phyloP scores from a whole-genome alignment of 768 basidiomycete species.

The Panaeolus cyanescens region DNA sequence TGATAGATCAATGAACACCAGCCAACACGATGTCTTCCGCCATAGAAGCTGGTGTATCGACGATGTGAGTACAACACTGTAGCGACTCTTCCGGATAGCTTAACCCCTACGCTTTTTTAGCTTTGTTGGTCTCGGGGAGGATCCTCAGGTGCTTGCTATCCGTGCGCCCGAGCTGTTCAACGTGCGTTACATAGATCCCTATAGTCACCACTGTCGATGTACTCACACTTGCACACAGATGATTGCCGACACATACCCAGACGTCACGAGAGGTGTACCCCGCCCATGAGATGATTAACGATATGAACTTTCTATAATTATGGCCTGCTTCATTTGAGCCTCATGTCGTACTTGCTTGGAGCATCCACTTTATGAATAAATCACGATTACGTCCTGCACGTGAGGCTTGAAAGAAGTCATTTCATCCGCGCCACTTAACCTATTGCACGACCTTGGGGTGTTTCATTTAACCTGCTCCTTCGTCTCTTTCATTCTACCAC shows the following conservation, averaged over 20 bases:
- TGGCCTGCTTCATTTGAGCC: background rate
- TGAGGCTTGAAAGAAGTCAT: background rate
- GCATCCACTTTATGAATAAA: background rate
- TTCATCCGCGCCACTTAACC: background rate
- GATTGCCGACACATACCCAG: slow-evolving; percentile 68
- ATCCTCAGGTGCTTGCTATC: slow-evolving; percentile 74
- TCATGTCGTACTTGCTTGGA: too few relatives aligned
- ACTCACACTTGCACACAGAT: slow-evolving; percentile 38
- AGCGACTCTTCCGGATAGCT: background rate
- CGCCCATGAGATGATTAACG: slow-evolving; percentile 15
- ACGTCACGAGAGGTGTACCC: slow-evolving; percentile 66
- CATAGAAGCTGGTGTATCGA: slow-evolving; percentile 86
- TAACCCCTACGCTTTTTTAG: slow-evolving; percentile 30
- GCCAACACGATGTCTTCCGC: slow-evolving; percentile 71
- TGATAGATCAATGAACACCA: slow-evolving; percentile 23
- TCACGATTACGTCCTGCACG: background rate
- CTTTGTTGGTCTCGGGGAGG: slow-evolving; percentile 84
- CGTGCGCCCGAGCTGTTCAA: slow-evolving; percentile 73
- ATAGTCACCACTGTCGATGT: background rate
- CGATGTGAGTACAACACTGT: slow-evolving; percentile 53
- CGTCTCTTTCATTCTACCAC: background rate
- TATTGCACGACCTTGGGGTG: background rate
- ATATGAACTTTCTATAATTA: background rate
- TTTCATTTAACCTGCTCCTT: background rate
- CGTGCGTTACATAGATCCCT: slow-evolving; percentile 34